Base-by-base conservation (phyloP, 768 basidiomycete genomes). In the Naganishia randhawae region DNA sequence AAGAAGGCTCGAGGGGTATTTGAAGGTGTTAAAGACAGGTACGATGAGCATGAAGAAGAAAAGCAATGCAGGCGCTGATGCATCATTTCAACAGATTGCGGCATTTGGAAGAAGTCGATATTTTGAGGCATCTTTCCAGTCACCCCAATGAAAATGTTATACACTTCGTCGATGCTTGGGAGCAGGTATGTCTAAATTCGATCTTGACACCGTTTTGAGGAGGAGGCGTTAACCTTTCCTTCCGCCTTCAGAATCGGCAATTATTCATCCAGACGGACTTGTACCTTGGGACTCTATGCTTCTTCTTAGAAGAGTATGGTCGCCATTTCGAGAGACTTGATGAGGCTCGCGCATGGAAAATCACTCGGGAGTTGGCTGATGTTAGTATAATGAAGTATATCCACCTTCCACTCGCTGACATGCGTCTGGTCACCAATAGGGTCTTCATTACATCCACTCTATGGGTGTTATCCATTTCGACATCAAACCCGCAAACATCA, bases 401-500 rank as follows among this genome's bases (percentile, higher is more conserved):
- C n/a, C 19, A 27, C 13, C 2, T 16, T 10, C 29, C 9, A 17
- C 10, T 67, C n/a, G 54, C 35, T 50, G n/a, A 42, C 22, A 17
- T 37, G 0, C 17, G 22, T 50, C 8, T 45, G 37, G 67, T 33
- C 13, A 31, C 1, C 70, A 6, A 11, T 78, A 89, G 87, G 95
- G 94, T 70, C 83, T 98, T 69, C 83, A 84, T 68, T 94, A 96
- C 81, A 89, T 99, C 67, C 96, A 99, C 80, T 84, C 86, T 73
- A 85, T 88, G 50, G 88, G 89, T 65, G 87, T 96, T 67, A 89
- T 98, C 57, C 96, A 99, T 81, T 85, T 99, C 65, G 96, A 99
- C 81, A 81, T 99, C 71, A 99, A 99, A 82, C 96, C 96, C 14
- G 92, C 92, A 50, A 99, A 99, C 78, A 88, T 99, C 61, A 92